Evolutionary conservation across 352 stramenopile species (phyloP).

Genomic region (Globisporangium canariense): DNA sequence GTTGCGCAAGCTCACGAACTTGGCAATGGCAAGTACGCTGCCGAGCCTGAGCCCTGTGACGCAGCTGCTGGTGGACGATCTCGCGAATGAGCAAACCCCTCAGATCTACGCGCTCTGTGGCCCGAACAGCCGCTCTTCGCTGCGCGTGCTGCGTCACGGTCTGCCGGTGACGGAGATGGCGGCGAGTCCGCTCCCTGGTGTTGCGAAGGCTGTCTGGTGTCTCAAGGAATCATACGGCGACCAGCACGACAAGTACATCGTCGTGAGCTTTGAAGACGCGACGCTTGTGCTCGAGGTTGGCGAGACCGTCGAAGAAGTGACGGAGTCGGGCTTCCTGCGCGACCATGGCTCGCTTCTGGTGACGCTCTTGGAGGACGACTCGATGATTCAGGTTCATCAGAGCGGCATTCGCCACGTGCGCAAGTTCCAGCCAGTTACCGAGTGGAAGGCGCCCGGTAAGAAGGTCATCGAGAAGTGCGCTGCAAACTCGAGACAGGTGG

Average conservation of each 20-base stretch:
- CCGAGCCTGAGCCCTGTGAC: slow-evolving; percentile 92
- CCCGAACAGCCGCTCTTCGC: slow-evolving; percentile 89
- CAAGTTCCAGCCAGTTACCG: slow-evolving; percentile 90
- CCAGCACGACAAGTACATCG: slow-evolving; percentile 92
- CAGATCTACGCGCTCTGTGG: slow-evolving; percentile 97
- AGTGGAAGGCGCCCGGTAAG: slow-evolving; percentile 97
- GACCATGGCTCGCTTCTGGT: slow-evolving; percentile 95
- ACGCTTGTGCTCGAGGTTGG: slow-evolving; percentile 97
- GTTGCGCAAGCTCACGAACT: slow-evolving; percentile 87
- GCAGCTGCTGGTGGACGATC: slow-evolving; percentile 94
- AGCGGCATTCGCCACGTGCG: slow-evolving; percentile 95
- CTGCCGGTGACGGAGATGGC: slow-evolving; percentile 96
- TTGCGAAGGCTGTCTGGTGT: slow-evolving; percentile 95
- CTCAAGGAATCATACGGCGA: slow-evolving; percentile 86
- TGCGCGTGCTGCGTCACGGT: slow-evolving; percentile 95
- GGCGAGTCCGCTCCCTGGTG: slow-evolving; percentile 93
- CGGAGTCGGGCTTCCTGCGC: slow-evolving; percentile 93
- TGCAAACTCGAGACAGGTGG: slow-evolving; percentile 96
- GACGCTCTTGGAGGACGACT: slow-evolving; percentile 92
- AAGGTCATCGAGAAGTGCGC: slow-evolving; percentile 97
- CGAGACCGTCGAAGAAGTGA: slow-evolving; percentile 98
- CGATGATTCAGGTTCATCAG: slow-evolving; percentile 95
- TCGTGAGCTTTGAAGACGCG: slow-evolving; percentile 99
- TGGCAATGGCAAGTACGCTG: slow-evolving; percentile 77
- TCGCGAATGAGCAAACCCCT: slow-evolving; percentile 93